Evolutionary conservation across 73 alveolate species (phyloP), one percentile per base, ranked within the genome.

Genomic region (Paramecium octaurelia): DNA sequence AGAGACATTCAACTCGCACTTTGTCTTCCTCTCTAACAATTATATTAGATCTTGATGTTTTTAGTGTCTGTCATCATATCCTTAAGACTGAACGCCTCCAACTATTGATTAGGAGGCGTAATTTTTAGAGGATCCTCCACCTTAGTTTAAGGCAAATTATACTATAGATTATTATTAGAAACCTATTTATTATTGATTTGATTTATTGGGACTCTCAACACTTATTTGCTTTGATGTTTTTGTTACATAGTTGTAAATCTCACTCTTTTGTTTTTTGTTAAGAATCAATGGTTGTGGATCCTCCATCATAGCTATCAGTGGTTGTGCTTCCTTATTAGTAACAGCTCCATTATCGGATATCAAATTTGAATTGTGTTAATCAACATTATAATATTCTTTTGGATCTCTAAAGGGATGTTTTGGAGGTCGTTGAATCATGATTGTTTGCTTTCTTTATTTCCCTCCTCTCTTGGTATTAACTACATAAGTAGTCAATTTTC

Each of bases 401-500:
- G 46, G 54, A 40, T 73, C 60, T 36, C 59, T 73, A 34, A 73
- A 73, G 4, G 57, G 60, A 36, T 73, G 14, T 73, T 73, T 20
- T 5, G 57, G 87, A 11, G 57, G 57, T 73, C 87, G n/a, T 73
- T 36, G 16, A 20, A 73, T 73, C 60, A 73, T 73, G 6, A 80
- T 46, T 3, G 91, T 80, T 35, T 44, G 24, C 27, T 44, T 42
- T 80, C 91, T 80, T 42, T 34, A 43, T 20, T 42, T 40, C 1
- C 43, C 57, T 8, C 48, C 46, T 80, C 91, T 80, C 18, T 46
- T 80, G 4, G 70, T 31, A 10, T 20, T 24, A 5, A 80, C 57
- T 18, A 80, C 24, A 92, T 35, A 93, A 2, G 96, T 93, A 48
- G 24, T 70, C 80, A 93, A 48, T 31, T 34, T 64, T 31, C 96